Conservation (phyloP, 345 rosid genomes). For the Rhizophora apiculata region DNA sequence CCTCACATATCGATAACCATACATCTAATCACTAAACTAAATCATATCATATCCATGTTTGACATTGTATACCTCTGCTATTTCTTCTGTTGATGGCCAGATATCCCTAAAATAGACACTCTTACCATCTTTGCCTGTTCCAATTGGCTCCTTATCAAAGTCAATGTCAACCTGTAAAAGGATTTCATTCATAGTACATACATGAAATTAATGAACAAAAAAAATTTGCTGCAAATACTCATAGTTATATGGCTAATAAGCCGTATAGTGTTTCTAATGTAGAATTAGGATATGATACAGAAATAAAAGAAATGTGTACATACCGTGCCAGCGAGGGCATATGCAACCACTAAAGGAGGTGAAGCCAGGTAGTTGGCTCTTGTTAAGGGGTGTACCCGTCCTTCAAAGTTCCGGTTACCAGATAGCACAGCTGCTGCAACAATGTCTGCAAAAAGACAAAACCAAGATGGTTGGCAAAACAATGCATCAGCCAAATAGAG, state of each 20-base stretch:
- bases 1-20: slow-evolving; percentile 4
- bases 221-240: neutral
- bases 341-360: slow-evolving; percentile 96
- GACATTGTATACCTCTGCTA: slow-evolving; percentile 67
- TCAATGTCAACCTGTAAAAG: slow-evolving; percentile 81
- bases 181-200: slow-evolving; percentile 5
- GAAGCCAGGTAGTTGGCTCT: slow-evolving; percentile 99
- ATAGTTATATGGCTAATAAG: neutral
- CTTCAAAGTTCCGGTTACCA: slow-evolving; percentile 97
- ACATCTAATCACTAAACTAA: slow-evolving; percentile 3
- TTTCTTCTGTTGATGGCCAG: slow-evolving; percentile 92
- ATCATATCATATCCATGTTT: neutral
- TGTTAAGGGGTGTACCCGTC: slow-evolving; percentile 95
- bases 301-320: neutral
- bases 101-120: slow-evolving; percentile 75
- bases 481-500: neutral
- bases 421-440: slow-evolving; percentile 94
- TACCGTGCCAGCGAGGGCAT: slow-evolving; percentile 99
- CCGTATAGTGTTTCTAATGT: no score
- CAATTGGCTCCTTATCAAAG: slow-evolving; percentile 91
- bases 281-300: neutral
- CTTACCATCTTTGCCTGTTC: slow-evolving; percentile 81
- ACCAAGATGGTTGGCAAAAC: neutral
- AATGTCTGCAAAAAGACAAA: slow-evolving; percentile 51
- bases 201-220: neutral